Evolutionary conservation across 805 yeast genomes (phyloP), one percentile per base, ranked within the genome.

Genomic region (Kazachstania martiniae): DNA sequence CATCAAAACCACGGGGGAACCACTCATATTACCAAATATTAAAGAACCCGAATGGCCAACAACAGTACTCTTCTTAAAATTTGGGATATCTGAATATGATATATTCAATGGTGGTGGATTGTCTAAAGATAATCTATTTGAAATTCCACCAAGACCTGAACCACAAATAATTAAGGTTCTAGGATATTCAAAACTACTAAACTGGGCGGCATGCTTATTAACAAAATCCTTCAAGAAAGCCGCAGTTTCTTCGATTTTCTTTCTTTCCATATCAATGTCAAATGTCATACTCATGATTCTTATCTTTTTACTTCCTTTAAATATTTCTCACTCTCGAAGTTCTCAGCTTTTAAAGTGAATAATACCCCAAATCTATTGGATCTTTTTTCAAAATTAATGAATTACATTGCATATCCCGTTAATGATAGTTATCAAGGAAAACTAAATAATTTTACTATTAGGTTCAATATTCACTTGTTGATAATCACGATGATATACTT

Each of bases 131-230:
- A 60, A 35, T n/a, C 59, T 45, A 30, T 70, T 64, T 2, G 87
- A 78, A 31, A 89, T 77, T 1, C 93, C 94, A 9, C 95, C 94
- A 12, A 89, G 65, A 1, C 98, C 98, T 4, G 95, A 82, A 5
- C 98, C 98, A 59, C 96, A 87, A 33, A 89, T 82, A 41, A 89
- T 79, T 36, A 86, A 70, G 0, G 74, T 76, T 38, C 72, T 61
- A 2, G 95, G 94, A 4, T 34, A 31, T 12, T 26, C 24, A 21
- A 37, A 36, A 3, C 12, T 10, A 3, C 32, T 25, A 22, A 17
- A 14, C 4, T 14, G 19, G 14, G 15, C 19, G 4, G 25, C 18
- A 13, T 40, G 34, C 4, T 15, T 10, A 7, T 12, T 13, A 2
- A 38, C 15, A 3, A 23, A 8, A 7, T 21, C 21, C n/a, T 26